Base-by-base conservation (phyloP, 108 stramenopile genomes). In the Cyclostephanos tholiformis region DNA sequence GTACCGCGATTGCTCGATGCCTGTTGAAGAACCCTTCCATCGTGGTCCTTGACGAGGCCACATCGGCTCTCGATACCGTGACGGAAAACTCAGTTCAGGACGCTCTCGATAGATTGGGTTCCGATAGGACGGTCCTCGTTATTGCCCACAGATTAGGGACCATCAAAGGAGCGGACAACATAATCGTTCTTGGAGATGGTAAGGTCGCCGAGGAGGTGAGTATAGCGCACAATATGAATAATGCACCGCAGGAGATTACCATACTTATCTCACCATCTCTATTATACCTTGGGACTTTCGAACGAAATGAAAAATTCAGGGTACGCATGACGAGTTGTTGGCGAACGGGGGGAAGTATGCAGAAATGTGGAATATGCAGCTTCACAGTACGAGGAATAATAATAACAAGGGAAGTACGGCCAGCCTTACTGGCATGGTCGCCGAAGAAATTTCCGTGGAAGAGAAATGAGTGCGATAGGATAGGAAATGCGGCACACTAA, bases 71-170 rank as follows among this genome's bases (percentile, higher is more conserved):
- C 30, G 97, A 98, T 80, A 91, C 91, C 25, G 35, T 96, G 10
- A 94, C 92, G 8, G 97, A 98, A 73, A 87, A 84, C 38, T 85
- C 85, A 23, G 93, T 98, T 17, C 97, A 99, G 73, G 97, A 99
- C 68, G 99, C 99, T 20, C 85, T 99, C 27, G 97, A 99, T 84
- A 79, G 87, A 20, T 77, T 98, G 38, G 93, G 91, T 19, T 74
- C 71, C 17, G 82, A 96, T 29, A 77, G 98, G 7, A 99, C 99
- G 11, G 89, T 90, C 19, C 50, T 99, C 43, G 95, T 98, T n/a
- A 98, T 99, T 80, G 99, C 99, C 0, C 99, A 99, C 80, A 82
- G 99, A 58, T 75, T 99, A 12, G 94, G 96, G 32, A 99, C 99
- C 13, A 93, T 98, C 67, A 88, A 92, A 57, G 87, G 94, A 57